Conservation (phyloP, 495 filamentous ascomycete genomes). For the Tetracladium setigerum region DNA sequence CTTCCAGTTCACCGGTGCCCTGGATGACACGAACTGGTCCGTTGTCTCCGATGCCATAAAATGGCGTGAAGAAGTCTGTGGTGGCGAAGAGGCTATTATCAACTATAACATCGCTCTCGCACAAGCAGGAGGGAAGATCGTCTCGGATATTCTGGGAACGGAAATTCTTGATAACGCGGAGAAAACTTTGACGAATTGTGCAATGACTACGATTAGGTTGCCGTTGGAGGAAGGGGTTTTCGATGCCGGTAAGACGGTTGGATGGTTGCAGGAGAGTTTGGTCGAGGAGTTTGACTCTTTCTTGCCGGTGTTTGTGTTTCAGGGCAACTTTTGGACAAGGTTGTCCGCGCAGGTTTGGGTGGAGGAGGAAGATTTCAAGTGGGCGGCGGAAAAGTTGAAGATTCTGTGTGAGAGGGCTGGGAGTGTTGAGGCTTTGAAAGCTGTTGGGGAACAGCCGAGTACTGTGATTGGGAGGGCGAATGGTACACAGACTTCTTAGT, state of each 20-base stretch:
- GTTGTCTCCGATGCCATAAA: slow-evolving; percentile 62
- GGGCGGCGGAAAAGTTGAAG: slow-evolving; percentile 52
- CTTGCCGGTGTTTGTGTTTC: slow-evolving; percentile 54
- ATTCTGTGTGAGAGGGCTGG: slow-evolving; percentile 52
- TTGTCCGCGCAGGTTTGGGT: slow-evolving; percentile 77
- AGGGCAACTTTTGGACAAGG: slow-evolving; percentile 55
- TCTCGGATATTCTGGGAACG: slow-evolving; percentile 59
- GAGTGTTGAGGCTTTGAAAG: slow-evolving; percentile 37
- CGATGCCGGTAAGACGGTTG: slow-evolving; percentile 25
- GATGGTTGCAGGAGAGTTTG: slow-evolving; percentile 51
- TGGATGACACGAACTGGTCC: slow-evolving; percentile 62
- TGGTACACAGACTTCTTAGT: too few species aligned
- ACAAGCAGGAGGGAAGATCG: slow-evolving; percentile 45
- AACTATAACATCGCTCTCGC: slow-evolving; percentile 51
- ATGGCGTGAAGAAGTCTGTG: slow-evolving; percentile 60
- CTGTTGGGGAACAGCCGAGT: not conserved
- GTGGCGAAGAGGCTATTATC: slow-evolving; percentile 65
- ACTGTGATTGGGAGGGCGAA: not conserved
- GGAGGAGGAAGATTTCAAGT: slow-evolving; percentile 70
- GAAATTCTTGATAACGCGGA: slow-evolving; percentile 56
- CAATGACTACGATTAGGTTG: not conserved
- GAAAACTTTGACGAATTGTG: slow-evolving; percentile 32
- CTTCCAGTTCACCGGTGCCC: slow-evolving; percentile 73
- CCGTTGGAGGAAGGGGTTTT: slow-evolving; percentile 23
- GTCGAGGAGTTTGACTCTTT: slow-evolving; percentile 61